Evolutionary conservation across 495 filamentous ascomycete genomes (phyloP).

Genomic region (Recurvomyces mirabilis): DNA sequence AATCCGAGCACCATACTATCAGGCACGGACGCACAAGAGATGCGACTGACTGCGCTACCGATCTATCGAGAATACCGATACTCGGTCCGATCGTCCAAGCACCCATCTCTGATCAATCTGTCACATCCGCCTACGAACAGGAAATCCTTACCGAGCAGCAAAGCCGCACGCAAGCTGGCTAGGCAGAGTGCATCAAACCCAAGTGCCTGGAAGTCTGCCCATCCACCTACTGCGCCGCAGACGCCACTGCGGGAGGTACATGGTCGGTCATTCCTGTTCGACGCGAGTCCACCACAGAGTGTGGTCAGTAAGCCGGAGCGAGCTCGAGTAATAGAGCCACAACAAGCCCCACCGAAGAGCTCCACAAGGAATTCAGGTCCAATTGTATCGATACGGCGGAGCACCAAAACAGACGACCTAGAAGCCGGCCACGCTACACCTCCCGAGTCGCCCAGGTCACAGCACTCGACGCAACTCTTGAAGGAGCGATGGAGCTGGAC

Average conservation of each 20-base stretch:
- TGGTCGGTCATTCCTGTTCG: too few relatives aligned
- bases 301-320: too few relatives aligned
- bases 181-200: neutral
- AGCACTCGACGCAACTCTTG: neutral
- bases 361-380: too few relatives aligned
- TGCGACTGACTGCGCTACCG: conserved; percentile 9
- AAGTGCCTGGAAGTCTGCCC: neutral
- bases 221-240: too few relatives aligned
- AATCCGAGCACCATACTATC: conserved; percentile 6
- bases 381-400: neutral
- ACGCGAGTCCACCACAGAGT: too few relatives aligned
- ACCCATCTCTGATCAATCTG: neutral
- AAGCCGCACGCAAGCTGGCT: too few relatives aligned
- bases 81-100: conserved; percentile 14
- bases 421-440: neutral
- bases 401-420: neutral
- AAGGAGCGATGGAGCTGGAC: conserved; percentile 18
- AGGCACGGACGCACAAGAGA: neutral
- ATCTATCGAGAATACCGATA: conserved; percentile 15
- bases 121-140: neutral
- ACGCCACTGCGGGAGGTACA: too few relatives aligned
- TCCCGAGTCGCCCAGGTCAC: neutral
- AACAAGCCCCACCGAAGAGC: too few relatives aligned
- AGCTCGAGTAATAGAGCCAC: too few relatives aligned
- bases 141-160: too few relatives aligned